Evolutionary conservation across 1,284 basidiomycete genomes (phyloP).

Genomic region (Cryptococcus hybrid): DNA sequence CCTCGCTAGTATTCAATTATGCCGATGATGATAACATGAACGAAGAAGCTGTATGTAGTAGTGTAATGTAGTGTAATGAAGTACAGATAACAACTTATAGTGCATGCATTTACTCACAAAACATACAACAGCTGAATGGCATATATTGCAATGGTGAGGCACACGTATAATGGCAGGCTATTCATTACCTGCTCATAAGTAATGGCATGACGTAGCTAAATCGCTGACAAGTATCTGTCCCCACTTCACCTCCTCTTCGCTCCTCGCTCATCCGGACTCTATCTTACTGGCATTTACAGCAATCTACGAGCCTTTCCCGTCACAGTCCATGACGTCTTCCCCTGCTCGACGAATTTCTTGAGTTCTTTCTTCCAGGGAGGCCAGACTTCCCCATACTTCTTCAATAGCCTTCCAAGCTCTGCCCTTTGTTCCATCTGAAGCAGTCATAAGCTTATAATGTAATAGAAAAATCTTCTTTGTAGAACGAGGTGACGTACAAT

Average conservation of each 20-base stretch:
- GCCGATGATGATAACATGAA: too few relatives aligned
- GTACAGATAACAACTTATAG: too few relatives aligned
- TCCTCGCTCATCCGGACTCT: neutral
- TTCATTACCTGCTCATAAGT: too few relatives aligned
- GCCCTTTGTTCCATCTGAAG: constrained; percentile 74
- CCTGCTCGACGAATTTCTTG: constrained; percentile 76
- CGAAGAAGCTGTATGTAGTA: too few relatives aligned
- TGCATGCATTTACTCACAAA: too few relatives aligned
- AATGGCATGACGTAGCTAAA: too few relatives aligned
- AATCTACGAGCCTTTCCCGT: constrained; percentile 24
- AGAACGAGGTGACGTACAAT: constrained; percentile 58
- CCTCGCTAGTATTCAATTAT: too few relatives aligned
- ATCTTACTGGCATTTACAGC: neutral
- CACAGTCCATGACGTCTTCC: constrained; percentile 59
- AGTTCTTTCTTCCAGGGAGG: constrained; percentile 81
- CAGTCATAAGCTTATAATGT: neutral
- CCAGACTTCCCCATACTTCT: constrained; percentile 79
- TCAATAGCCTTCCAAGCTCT: constrained; percentile 69
- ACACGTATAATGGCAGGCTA: too few relatives aligned
- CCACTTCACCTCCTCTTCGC: neutral
- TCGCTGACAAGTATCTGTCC: too few relatives aligned
- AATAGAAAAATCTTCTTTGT: neutral
- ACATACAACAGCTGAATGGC: too few relatives aligned
- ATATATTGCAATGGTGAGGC: too few relatives aligned
- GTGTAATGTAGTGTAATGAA: too few relatives aligned